These are phyloP conservation scores for Apocynum venetum DNA, from an alignment of 257 asterid genomes.

Conservation along the genomic window DNA sequence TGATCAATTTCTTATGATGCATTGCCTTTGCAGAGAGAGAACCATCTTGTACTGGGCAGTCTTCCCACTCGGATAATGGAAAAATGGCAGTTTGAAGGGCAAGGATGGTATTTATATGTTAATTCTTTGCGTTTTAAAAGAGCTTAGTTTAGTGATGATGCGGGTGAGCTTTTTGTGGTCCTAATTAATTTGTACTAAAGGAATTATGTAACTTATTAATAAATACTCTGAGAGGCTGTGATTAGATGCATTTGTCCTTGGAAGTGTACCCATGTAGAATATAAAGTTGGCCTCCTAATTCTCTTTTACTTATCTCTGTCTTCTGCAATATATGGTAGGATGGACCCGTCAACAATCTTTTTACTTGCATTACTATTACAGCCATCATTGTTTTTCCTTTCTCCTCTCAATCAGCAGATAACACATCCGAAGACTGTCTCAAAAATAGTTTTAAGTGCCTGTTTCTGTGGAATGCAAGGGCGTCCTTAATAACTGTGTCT, in stretches of 20 bases:
- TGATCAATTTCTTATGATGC: slow-evolving; percentile 40
- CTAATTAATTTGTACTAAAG: too few relatives aligned
- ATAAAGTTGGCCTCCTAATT: neutral
- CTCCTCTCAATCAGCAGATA: neutral
- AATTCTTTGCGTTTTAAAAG: slow-evolving; percentile 3
- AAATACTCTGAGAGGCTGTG: neutral
- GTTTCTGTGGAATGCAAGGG: too few relatives aligned
- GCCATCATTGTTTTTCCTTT: neutral
- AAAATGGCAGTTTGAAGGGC: slow-evolving; percentile 10
- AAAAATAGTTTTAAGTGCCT: too few relatives aligned
- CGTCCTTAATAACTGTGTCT: too few relatives aligned
- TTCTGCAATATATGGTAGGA: too few relatives aligned
- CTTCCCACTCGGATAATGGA: neutral
- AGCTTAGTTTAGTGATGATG: slow-evolving; percentile 10
- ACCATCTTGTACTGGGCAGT: slow-evolving; percentile 21
- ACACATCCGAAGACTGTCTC: too few relatives aligned
- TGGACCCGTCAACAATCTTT: too few relatives aligned
- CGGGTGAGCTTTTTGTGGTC: neutral
- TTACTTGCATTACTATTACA: neutral
- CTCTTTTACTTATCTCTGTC: too few relatives aligned
- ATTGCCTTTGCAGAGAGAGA: slow-evolving; percentile 52
- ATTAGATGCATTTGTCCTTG: neutral
- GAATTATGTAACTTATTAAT: too few relatives aligned
- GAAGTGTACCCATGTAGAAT: neutral
- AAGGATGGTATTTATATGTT: slow-evolving; percentile 9